These are phyloP conservation scores for Ophiostoma sp. DNA, from an alignment of 2,329 filamentous ascomycete genomes.

Conservation along the genomic window DNA sequence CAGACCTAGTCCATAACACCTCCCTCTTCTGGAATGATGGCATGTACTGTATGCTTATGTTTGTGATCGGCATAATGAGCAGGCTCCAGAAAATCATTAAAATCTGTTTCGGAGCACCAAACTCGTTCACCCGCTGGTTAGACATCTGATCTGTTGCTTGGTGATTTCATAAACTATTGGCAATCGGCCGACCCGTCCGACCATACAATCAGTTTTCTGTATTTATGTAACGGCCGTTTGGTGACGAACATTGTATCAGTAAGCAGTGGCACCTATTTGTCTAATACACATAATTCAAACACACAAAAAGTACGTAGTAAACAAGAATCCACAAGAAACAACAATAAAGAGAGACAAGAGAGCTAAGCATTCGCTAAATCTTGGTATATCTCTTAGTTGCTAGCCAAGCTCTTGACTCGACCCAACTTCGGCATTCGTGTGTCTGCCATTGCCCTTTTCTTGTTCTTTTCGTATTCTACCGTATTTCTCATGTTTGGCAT, in stretches of 20 bases:
- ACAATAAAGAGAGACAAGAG: too few species aligned
- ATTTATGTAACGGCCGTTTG: background rate
- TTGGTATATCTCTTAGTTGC: too few species aligned
- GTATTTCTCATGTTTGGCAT: background rate
- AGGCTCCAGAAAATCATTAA: background rate
- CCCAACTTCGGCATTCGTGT: too few species aligned
- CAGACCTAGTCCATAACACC: background rate
- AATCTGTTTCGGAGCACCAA: constrained; percentile 6
- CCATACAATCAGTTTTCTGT: too few species aligned
- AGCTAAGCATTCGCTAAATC: too few species aligned
- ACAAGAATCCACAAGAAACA: too few species aligned
- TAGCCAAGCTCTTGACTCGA: too few species aligned
- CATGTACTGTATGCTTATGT: background rate
- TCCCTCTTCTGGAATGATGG: background rate
- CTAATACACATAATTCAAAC: too few species aligned
- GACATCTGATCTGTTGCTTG: background rate
- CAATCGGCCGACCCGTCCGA: background rate
- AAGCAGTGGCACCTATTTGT: too few species aligned
- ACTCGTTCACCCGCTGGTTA: background rate
- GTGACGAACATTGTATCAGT: background rate
- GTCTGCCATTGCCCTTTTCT: too few species aligned
- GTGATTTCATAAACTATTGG: background rate
- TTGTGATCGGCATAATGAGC: constrained; percentile 7
- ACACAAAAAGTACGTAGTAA: too few species aligned
- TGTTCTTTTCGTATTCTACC: background rate